Conservation (phyloP, 78 protist genomes). For the Tieghemostelium lacteum region DNA sequence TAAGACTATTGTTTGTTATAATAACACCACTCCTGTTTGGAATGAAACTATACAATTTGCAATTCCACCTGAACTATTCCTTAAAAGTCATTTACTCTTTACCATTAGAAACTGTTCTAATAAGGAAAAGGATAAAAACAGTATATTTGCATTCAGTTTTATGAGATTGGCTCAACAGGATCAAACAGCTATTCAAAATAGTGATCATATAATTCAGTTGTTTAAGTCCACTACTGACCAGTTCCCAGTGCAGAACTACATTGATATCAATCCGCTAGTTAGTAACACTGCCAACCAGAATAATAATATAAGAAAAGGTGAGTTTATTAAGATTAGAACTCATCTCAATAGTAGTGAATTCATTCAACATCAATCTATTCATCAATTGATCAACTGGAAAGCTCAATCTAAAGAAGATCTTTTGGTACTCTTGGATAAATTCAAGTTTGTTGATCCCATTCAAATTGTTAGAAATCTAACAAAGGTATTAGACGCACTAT, state of each 20-base stretch:
- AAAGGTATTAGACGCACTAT: conserved; percentile 30
- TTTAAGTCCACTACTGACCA: conserved; percentile 17
- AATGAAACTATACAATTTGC: conserved; percentile 45
- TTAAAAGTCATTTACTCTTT: conserved; percentile 20
- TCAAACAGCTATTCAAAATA: conserved; percentile 3
- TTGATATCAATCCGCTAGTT: neutral
- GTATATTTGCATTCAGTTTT: conserved; percentile 30
- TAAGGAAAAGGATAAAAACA: conserved; percentile 5
- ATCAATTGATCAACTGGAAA: conserved; percentile 47
- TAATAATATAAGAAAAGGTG: neutral
- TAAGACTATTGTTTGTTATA: conserved; percentile 8
- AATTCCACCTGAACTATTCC: conserved; percentile 8
- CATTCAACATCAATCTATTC: conserved; percentile 37
- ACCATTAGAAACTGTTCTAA: neutral
- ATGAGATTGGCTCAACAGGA: conserved; percentile 7
- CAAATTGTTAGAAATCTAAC: conserved; percentile 62
- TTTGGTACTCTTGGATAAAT: conserved; percentile 26
- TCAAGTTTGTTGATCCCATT: conserved; percentile 64
- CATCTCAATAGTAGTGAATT: conserved; percentile 23
- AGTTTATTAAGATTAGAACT: neutral
- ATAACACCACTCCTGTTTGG: conserved; percentile 24
- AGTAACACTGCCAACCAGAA: neutral
- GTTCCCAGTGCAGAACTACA: conserved; percentile 7
- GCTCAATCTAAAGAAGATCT: neutral
- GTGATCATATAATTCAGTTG: conserved; percentile 28